These are phyloP conservation scores for Mortierella sp. DNA, from an alignment of 371 early-diverging fungal genomes.

Conservation along the genomic window DNA sequence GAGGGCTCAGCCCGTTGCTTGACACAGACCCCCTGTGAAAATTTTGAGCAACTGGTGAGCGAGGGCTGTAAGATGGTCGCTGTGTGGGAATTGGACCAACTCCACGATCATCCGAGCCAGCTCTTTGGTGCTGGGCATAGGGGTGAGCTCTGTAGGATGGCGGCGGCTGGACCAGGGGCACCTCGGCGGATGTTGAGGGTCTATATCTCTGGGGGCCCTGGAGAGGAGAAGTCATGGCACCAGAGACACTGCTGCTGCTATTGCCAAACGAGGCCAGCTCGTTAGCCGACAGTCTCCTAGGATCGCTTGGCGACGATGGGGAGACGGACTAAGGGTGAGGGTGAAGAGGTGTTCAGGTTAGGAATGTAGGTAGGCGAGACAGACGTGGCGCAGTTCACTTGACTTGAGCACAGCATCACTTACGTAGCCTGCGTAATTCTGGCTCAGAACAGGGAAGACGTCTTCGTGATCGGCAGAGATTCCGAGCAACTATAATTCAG, in stretches of 20 bases:
- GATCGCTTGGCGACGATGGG: slow-evolving; percentile 14
- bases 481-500: slow-evolving; percentile 36
- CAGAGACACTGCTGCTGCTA: not conserved
- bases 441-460: slow-evolving; percentile 1
- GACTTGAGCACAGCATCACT: not conserved
- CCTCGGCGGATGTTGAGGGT: slow-evolving; percentile 14
- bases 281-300: slow-evolving; percentile 13
- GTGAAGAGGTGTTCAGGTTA: too few relatives aligned
- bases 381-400: not conserved
- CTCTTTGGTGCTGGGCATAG: slow-evolving; percentile 26
- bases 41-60: not conserved
- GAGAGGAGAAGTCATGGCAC: slow-evolving; percentile 15
- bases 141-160: slow-evolving; percentile 23
- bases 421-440: slow-evolving; percentile 22
- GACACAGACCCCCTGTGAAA: not conserved
- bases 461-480: slow-evolving; percentile 31
- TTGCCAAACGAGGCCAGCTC: slow-evolving; percentile 9
- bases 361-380: not conserved
- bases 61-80: slow-evolving; percentile 20
- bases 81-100: slow-evolving; percentile 2
- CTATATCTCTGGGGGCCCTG: slow-evolving; percentile 26
- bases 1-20: slow-evolving; percentile 25
- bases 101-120: slow-evolving; percentile 31
- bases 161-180: slow-evolving; percentile 11
- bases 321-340: not conserved